Base-by-base conservation (phyloP, 495 filamentous ascomycete genomes). In the Xeromyces bisporus region DNA sequence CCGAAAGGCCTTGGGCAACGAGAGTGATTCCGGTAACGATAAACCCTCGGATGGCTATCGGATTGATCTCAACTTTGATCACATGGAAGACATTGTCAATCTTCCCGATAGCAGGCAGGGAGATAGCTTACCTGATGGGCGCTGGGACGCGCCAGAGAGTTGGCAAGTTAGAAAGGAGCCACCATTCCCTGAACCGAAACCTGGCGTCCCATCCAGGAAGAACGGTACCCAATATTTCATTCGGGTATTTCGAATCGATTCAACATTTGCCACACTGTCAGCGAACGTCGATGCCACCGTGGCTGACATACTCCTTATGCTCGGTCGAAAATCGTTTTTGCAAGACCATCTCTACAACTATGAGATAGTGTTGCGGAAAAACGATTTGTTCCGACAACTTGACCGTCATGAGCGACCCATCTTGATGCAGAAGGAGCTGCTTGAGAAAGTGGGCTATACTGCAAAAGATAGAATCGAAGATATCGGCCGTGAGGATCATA, bases 401-500 rank as follows among this genome's bases (percentile, higher is more conserved):
- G 68, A 71, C 24, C 62, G 71, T 6, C 67, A 64, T 16, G 91
- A 99, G 51, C 69, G 77, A 21, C 91, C 91, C 7, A 69, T 99
- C 13, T 63, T 83, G 24, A 84, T 99, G 42, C 91, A 99, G 47
- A 96, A 93, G 51, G 71, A 75, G 17, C 64, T 99, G 15, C 64
- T 99, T 6, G 79, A 93, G 52, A 82, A 94, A 53, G 78, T 84
- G 18, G 89, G 89, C 8, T 97, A 93, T 47, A 77, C 76, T n/a
- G 67, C 77, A 17, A 73, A 71, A 14, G 91, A 99, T 47, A 71
- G 70, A 23, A 72, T 96, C 25, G 87, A 94, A 44, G 89, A 94
- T 35, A 74, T 99, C 31, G 89, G 89, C n/a, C 73, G 89, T 26
- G 89, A 99, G 50, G 89, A 99, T 52, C 91, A 94, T 51, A 87